Evolutionary conservation across 2,329 filamentous ascomycete species (phyloP).

Genomic region (Epichloe gansuensis): DNA sequence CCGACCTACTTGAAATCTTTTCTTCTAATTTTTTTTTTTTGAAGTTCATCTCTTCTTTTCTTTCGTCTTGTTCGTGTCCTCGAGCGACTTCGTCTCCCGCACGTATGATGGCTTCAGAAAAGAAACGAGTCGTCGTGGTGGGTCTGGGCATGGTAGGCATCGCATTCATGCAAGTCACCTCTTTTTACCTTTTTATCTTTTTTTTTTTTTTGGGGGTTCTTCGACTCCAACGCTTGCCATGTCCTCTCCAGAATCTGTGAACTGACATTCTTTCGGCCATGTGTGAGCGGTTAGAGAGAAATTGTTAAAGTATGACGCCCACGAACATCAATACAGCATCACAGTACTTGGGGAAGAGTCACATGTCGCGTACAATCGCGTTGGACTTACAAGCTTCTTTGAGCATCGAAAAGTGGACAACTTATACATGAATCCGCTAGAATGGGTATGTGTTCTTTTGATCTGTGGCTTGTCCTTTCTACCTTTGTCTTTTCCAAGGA

Average conservation of each 20-base stretch:
- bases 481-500: neutral
- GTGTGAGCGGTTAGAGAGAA: constrained; percentile 53
- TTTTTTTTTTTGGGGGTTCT: neutral
- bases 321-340: constrained; percentile 64
- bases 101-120: constrained; percentile 3
- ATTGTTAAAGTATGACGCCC: constrained; percentile 70
- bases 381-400: constrained; percentile 82
- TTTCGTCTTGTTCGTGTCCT: no score
- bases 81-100: no score
- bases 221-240: neutral
- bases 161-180: constrained; percentile 61
- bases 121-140: constrained; percentile 66
- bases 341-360: constrained; percentile 80
- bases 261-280: neutral
- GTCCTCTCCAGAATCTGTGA: neutral
- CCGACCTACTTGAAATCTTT: no score
- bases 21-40: no score
- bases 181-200: no score
- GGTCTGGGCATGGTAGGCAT: constrained; percentile 88
- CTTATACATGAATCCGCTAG: constrained; percentile 72
- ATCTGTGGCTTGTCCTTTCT: neutral
- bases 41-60: neutral
- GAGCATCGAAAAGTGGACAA: constrained; percentile 75
- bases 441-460: constrained; percentile 49
- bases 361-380: constrained; percentile 82